Evolutionary conservation across 208 protist species (phyloP).

Genomic region (Trypanosoma platydactyli): DNA sequence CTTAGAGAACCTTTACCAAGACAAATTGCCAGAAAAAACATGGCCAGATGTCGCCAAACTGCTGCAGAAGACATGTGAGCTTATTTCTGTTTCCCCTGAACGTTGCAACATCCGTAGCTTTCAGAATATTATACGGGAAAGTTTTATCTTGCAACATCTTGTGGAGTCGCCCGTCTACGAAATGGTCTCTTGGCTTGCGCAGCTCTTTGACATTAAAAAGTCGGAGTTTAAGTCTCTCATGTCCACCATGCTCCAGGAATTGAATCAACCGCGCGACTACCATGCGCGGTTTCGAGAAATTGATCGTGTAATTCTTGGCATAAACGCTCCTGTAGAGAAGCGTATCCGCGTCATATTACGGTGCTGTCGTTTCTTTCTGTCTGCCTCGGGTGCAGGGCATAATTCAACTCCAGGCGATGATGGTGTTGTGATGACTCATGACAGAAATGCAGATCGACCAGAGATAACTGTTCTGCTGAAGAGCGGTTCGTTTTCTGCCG

Average conservation of each 20-base stretch:
- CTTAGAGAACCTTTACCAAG: constrained; percentile 34
- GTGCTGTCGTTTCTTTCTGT: constrained; percentile 45
- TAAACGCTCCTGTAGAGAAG: constrained; percentile 25
- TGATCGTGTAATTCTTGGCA: constrained; percentile 45
- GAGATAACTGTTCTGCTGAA: constrained; percentile 20
- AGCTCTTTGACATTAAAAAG: constrained; percentile 43
- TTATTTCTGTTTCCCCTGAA: constrained; percentile 32
- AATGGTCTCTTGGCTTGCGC: constrained; percentile 49
- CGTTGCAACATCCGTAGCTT: constrained; percentile 29
- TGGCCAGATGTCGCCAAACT: constrained; percentile 34
- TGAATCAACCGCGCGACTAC: constrained; percentile 60
- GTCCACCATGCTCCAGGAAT: constrained; percentile 36
- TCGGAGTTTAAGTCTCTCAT: constrained; percentile 49
- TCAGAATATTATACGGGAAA: constrained; percentile 37
- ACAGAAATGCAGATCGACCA: background rate
- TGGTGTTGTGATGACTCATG: background rate
- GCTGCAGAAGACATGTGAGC: constrained; percentile 34
- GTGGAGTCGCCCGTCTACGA: constrained; percentile 56
- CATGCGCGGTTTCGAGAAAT: constrained; percentile 65
- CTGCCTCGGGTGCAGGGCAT: background rate
- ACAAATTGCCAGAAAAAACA: constrained; percentile 29
- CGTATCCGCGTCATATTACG: constrained; percentile 53
- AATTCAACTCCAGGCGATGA: background rate
- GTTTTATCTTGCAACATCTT: constrained; percentile 47
- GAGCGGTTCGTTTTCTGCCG: background rate